These are phyloP conservation scores for Chrysoporthe deuterocubensis DNA, from an alignment of 2,329 filamentous ascomycete genomes.

Conservation along the genomic window DNA sequence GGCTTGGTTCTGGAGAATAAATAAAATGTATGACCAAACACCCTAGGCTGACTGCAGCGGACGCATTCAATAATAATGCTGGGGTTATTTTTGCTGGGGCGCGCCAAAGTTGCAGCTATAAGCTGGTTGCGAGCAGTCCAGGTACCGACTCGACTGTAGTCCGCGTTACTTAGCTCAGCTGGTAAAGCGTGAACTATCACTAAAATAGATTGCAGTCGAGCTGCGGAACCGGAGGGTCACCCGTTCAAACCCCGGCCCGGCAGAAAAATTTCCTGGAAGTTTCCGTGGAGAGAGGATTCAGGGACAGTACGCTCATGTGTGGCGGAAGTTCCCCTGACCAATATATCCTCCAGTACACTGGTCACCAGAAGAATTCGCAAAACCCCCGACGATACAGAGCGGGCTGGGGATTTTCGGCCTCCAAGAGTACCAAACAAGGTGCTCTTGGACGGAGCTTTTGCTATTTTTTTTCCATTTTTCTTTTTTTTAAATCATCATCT, in stretches of 20 bases:
- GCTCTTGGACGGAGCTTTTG: neutral
- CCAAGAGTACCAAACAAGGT: neutral
- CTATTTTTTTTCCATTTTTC: neutral
- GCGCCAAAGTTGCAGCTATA: too few relatives aligned
- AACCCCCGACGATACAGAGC: neutral
- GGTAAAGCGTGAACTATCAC: neutral
- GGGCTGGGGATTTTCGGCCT: neutral
- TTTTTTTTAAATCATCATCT: too few relatives aligned
- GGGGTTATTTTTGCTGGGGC: too few relatives aligned
- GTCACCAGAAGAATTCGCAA: neutral
- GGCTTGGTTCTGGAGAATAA: too few relatives aligned
- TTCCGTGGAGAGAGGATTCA: neutral
- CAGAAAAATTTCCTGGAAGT: neutral
- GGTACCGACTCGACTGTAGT: neutral
- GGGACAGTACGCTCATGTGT: conserved; percentile 4
- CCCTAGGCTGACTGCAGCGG: too few relatives aligned
- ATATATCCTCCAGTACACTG: neutral
- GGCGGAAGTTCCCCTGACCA: neutral
- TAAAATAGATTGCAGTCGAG: neutral
- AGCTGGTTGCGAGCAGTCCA: too few relatives aligned
- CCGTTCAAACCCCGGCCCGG: neutral
- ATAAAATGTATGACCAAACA: too few relatives aligned
- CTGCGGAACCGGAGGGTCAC: neutral
- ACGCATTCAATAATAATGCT: too few relatives aligned
- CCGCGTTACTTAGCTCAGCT: neutral